Conservation (phyloP, 108 stramenopile species). For the Cyclotella baltica region DNA sequence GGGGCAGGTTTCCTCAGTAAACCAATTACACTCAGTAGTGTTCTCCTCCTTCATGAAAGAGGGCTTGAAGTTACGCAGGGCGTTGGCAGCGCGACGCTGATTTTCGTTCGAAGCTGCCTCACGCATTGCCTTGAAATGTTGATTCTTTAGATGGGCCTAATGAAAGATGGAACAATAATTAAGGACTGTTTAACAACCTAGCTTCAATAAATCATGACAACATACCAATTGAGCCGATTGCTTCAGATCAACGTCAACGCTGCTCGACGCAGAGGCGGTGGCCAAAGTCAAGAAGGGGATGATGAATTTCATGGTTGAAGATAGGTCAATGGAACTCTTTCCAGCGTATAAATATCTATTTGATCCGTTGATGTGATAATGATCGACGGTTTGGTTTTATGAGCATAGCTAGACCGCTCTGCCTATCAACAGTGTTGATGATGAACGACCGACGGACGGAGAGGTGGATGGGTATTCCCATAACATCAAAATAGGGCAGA, state of each 20-base stretch:
- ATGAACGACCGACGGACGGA: too few relatives aligned
- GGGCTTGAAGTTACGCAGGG: conserved; percentile 7
- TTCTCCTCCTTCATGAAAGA: conserved; percentile 15
- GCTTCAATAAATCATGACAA: too few relatives aligned
- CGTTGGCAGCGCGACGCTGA: not conserved
- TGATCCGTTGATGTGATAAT: too few relatives aligned
- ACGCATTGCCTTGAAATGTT: not conserved
- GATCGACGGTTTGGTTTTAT: too few relatives aligned
- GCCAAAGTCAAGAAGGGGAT: conserved; percentile 4
- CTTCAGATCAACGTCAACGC: not conserved
- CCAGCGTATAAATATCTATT: too few relatives aligned
- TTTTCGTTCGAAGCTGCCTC: not conserved
- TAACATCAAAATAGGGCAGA: too few relatives aligned
- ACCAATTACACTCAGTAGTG: conserved; percentile 2
- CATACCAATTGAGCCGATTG: not conserved
- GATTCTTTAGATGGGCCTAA: not conserved
- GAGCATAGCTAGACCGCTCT: too few relatives aligned
- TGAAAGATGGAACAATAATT: too few relatives aligned
- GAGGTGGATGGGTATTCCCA: too few relatives aligned
- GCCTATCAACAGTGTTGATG: too few relatives aligned
- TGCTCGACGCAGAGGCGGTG: not conserved
- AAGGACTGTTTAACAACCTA: not conserved
- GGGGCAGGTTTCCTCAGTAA: too few relatives aligned
- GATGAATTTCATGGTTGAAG: conserved; percentile 6
- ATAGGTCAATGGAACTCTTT: too few relatives aligned